Conservation (phyloP, 1,284 basidiomycete genomes). For the Rhodotorula sp. region DNA sequence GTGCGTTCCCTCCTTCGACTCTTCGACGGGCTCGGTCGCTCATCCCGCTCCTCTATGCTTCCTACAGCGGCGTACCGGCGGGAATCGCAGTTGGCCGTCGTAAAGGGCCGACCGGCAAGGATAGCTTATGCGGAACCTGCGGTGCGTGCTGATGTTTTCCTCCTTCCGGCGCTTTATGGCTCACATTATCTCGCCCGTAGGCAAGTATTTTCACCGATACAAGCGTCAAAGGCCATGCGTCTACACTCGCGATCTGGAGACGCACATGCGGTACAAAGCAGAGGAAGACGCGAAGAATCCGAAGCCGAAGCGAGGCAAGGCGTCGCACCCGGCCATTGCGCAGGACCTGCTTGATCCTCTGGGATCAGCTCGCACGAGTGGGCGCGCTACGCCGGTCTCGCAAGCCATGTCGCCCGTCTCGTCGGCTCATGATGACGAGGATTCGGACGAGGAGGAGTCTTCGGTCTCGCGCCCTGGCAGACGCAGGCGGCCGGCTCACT, state of each 20-base stretch:
- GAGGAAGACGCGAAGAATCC: constrained; percentile 3
- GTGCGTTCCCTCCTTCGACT: constrained; percentile 3
- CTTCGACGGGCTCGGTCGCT: not conserved
- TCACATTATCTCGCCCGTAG: constrained; percentile 49
- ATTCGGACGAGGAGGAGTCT: constrained; percentile 16
- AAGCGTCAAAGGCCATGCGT: constrained; percentile 67
- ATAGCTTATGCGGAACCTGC: constrained; percentile 86
- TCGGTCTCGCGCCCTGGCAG: not conserved
- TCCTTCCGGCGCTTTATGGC: not conserved
- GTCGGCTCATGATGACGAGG: not conserved
- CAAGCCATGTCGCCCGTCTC: constrained; percentile 15
- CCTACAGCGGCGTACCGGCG: constrained; percentile 70
- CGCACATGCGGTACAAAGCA: constrained; percentile 21
- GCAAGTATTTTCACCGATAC: constrained; percentile 82
- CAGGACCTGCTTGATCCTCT: not conserved
- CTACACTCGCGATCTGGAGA: constrained; percentile 59
- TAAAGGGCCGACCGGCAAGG: constrained; percentile 85
- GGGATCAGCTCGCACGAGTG: not conserved
- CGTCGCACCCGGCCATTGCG: not conserved
- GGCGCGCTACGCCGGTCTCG: constrained; percentile 3
- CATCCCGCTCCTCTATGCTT: not conserved
- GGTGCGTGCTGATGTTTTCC: constrained; percentile 59
- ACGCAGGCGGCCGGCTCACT: constrained; percentile 1
- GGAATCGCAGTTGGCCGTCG: constrained; percentile 74
- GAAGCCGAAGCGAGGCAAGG: not conserved